These are phyloP conservation scores for Salicornia ramosissima DNA, from an alignment of 148 eudicot genomes.

Conservation along the genomic window DNA sequence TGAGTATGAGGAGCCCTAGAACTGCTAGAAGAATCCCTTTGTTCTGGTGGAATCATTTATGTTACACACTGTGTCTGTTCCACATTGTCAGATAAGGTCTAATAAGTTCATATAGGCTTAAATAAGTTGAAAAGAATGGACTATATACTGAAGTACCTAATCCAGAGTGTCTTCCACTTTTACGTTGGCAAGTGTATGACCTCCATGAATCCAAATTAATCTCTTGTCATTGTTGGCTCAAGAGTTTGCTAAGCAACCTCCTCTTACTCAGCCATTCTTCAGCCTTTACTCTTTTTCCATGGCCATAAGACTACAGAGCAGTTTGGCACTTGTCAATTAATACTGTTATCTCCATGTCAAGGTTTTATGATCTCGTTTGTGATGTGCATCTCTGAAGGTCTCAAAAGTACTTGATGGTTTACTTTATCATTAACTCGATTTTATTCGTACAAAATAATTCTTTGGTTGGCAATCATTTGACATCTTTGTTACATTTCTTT, in stretches of 20 bases:
- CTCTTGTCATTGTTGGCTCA: neutral
- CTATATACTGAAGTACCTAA: neutral
- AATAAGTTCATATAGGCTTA: no score
- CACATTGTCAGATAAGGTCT: no score
- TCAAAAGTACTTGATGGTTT: no score
- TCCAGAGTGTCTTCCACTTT: neutral
- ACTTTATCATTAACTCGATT: no score
- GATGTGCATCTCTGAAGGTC: no score
- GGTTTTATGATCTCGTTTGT: neutral
- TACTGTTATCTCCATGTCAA: neutral
- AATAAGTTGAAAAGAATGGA: no score
- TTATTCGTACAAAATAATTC: no score
- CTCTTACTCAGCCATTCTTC: neutral
- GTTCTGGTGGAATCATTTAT: no score
- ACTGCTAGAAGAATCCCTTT: no score
- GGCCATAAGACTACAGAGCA: neutral
- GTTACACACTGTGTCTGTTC: no score
- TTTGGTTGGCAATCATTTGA: neutral
- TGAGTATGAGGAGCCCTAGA: no score
- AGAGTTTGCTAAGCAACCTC: neutral
- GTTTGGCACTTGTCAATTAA: neutral
- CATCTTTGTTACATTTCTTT: neutral
- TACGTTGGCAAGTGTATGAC: neutral
- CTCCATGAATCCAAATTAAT: neutral
- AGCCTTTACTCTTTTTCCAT: neutral